Conservation (phyloP, 2,329 filamentous ascomycete genomes). For the Cercospora nicotianae region DNA sequence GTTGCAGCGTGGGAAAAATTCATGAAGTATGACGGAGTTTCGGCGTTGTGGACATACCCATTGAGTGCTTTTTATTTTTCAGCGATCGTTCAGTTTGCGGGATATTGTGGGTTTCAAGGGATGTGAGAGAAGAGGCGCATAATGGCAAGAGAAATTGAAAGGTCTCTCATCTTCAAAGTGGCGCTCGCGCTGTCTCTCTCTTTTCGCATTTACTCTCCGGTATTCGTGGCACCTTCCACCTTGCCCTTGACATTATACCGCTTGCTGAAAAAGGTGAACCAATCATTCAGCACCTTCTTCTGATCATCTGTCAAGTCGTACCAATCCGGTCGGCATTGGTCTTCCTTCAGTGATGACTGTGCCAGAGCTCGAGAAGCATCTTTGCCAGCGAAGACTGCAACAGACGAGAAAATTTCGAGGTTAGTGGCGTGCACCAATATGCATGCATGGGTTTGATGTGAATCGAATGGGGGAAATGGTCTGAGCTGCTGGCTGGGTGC, state of each 20-base stretch:
- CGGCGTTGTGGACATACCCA: conserved; percentile 37
- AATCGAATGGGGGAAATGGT: background rate
- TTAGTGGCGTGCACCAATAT: background rate
- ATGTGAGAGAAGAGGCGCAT: background rate
- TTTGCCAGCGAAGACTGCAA: conserved; percentile 86
- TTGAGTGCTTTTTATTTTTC: conserved; percentile 30
- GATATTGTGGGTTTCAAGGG: background rate
- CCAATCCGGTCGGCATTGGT: conserved; percentile 83
- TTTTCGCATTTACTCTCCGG: conserved; percentile 16
- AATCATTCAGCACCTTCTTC: conserved; percentile 81
- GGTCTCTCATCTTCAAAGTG: background rate
- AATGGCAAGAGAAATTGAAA: background rate
- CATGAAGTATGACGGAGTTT: conserved; percentile 10
- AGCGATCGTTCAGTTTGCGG: background rate
- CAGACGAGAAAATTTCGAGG: background rate
- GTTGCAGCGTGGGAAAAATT: background rate
- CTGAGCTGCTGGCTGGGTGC: background rate
- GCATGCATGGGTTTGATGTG: background rate
- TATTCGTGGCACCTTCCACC: conserved; percentile 40
- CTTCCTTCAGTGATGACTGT: conserved; percentile 78
- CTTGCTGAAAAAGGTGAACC: conserved; percentile 95
- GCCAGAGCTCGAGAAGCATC: conserved; percentile 92
- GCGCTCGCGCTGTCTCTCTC: background rate
- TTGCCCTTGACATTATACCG: conserved; percentile 84
- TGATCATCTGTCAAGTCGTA: conserved; percentile 79